Evolutionary conservation across 768 basidiomycete species (phyloP).

Genomic region (Suillus spraguei): DNA sequence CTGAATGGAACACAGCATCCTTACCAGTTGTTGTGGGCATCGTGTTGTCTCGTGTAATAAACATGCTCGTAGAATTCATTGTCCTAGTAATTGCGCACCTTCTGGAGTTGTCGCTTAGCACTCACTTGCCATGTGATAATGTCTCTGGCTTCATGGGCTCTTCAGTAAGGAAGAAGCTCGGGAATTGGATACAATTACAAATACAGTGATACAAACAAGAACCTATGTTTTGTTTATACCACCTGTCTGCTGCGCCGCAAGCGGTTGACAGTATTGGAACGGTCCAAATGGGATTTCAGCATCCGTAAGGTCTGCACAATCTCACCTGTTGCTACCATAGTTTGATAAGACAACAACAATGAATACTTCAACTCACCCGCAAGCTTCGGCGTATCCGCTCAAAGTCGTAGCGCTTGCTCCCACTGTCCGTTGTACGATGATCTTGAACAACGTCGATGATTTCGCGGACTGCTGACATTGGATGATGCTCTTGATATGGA

Average conservation of each 20-base stretch:
- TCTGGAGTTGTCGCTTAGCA: neutral
- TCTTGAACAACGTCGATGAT: constrained; percentile 82
- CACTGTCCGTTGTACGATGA: constrained; percentile 76
- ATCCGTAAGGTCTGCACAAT: constrained; percentile 75
- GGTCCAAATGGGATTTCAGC: constrained; percentile 65
- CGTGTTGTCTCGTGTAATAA: neutral
- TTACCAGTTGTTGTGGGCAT: neutral
- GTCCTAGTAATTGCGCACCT: neutral
- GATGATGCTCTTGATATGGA: constrained; percentile 86
- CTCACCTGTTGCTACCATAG: constrained; percentile 49
- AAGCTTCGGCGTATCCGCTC: constrained; percentile 87
- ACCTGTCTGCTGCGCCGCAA: constrained; percentile 65
- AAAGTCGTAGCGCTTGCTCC: constrained; percentile 94
- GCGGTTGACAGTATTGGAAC: constrained; percentile 63
- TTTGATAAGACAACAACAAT: neutral
- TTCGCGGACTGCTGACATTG: constrained; percentile 85
- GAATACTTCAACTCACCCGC: constrained; percentile 56
- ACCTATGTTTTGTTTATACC: constrained; percentile 28
- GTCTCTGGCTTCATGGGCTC: neutral
- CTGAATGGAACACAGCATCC: neutral
- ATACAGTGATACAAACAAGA: neutral
- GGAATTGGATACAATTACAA: neutral
- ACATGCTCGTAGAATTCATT: neutral
- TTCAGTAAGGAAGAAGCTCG: neutral
- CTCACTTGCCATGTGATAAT: neutral